Evolutionary conservation across 2,329 filamentous ascomycete species (phyloP).

Genomic region (Diaporthe citriasiana): DNA sequence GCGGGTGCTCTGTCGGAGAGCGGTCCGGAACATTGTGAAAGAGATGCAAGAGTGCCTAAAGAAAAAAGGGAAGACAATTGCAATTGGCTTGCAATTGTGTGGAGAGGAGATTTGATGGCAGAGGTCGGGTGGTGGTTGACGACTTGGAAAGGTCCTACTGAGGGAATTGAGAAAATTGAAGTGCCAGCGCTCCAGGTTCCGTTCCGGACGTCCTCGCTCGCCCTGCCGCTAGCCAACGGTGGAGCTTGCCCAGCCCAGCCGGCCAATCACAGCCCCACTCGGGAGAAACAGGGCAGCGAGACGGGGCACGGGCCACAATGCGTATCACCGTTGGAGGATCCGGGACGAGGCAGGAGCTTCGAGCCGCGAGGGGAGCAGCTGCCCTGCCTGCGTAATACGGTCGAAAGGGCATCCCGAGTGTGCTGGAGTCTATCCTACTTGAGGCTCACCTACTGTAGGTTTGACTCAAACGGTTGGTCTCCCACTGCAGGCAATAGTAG

Average conservation of each 20-base stretch:
- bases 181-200: slow-evolving; percentile 48
- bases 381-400: slow-evolving; percentile 6
- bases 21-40: slow-evolving; percentile 94
- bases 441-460: not conserved
- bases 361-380: not conserved
- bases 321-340: not conserved
- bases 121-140: slow-evolving; percentile 56
- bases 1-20: slow-evolving; percentile 96
- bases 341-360: not conserved
- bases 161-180: slow-evolving; percentile 43
- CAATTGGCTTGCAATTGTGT: slow-evolving; percentile 71
- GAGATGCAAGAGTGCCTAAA: slow-evolving; percentile 66
- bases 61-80: slow-evolving; percentile 71
- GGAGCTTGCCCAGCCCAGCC: slow-evolving; percentile 33
- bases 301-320: slow-evolving; percentile 1
- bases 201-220: slow-evolving; percentile 35
- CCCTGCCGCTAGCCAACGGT: slow-evolving; percentile 26
- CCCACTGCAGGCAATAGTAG: not conserved
- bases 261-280: slow-evolving; percentile 44
- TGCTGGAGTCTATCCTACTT: not conserved
- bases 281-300: slow-evolving; percentile 36
- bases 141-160: slow-evolving; percentile 48
- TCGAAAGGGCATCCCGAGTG: not conserved
- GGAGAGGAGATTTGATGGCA: slow-evolving; percentile 71
- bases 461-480: too few species aligned